Percentiles rank a stretch among this genome's conserved stretches.
Conservation (phyloP, 108 stramenopile genomes). For the Cyclotella cryptica region DNA sequence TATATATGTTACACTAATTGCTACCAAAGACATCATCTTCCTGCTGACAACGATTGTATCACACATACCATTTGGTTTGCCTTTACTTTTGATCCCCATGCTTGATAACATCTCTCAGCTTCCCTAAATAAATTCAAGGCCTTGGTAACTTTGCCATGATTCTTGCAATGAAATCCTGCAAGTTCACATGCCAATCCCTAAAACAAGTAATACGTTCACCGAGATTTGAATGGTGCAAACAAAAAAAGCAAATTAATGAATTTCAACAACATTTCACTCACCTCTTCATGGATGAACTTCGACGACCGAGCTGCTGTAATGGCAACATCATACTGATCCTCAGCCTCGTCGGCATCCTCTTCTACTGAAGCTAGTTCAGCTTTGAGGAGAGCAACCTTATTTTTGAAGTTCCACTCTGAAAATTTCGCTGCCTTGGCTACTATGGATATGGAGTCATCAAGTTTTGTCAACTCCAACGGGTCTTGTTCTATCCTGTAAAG, state of each 20-base stretch:
- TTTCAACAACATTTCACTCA: not conserved
- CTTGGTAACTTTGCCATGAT: not conserved
- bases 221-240: not conserved
- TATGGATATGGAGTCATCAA: conserved; percentile 6
- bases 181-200: conserved; percentile 31
- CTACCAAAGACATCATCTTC: too few species aligned
- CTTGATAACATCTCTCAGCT: conserved; percentile 25
- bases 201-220: not conserved
- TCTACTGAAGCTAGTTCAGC: conserved; percentile 28
- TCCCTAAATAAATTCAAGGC: conserved; percentile 25
- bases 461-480: not conserved
- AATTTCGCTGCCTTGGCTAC: conserved; percentile 7
- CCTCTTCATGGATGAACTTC: conserved; percentile 36
- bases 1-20: too few species aligned
- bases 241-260: not conserved
- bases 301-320: conserved; percentile 18
- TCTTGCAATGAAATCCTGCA: conserved; percentile 23
- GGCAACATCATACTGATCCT: conserved; percentile 19
- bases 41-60: not conserved
- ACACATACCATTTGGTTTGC: not conserved
- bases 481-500: not conserved
- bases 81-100: conserved; percentile 33
- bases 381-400: conserved; percentile 29
- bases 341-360: conserved; percentile 16
- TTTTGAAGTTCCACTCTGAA: conserved; percentile 35